Conservation (phyloP, 306 rosid genomes). For the Sphenostylis stenocarpa region DNA sequence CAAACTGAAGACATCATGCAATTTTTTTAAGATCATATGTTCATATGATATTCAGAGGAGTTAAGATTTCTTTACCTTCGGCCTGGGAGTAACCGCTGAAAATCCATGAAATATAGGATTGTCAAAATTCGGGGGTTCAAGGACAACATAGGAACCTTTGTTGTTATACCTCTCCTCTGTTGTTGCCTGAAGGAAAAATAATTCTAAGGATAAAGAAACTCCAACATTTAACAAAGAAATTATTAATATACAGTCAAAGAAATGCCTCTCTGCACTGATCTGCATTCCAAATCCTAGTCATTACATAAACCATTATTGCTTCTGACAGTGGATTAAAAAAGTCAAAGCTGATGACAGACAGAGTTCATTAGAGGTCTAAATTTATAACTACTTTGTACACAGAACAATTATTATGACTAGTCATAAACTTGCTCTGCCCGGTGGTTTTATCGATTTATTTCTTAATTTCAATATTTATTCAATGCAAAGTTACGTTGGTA, state of each 20-base stretch:
- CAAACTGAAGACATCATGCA: conserved; percentile 10
- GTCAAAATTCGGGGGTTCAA: conserved; percentile 75
- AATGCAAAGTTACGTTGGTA: not conserved
- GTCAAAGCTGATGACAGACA: not conserved
- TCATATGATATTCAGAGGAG: conserved; percentile 1
- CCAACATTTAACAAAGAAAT: not conserved
- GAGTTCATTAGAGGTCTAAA: not conserved
- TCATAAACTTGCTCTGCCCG: not conserved
- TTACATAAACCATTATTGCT: not conserved
- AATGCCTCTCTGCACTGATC: not conserved
- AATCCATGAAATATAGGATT: conserved; percentile 69
- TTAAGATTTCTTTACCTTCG: conserved; percentile 52
- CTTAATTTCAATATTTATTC: not conserved
- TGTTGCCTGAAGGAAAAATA: conserved; percentile 55
- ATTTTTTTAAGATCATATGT: not conserved
- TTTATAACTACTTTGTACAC: not conserved
- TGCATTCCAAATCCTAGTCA: conserved; percentile 11
- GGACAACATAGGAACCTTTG: conserved; percentile 80
- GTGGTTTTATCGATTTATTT: not conserved
- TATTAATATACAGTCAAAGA: not conserved
- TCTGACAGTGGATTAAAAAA: not conserved
- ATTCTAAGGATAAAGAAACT: not conserved
- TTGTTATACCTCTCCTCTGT: conserved; percentile 68
- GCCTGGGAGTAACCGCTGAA: conserved; percentile 77
- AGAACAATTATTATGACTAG: not conserved